Evolutionary conservation across 148 eudicot species (phyloP).

Genomic region (Fagopyrum homotropicum): DNA sequence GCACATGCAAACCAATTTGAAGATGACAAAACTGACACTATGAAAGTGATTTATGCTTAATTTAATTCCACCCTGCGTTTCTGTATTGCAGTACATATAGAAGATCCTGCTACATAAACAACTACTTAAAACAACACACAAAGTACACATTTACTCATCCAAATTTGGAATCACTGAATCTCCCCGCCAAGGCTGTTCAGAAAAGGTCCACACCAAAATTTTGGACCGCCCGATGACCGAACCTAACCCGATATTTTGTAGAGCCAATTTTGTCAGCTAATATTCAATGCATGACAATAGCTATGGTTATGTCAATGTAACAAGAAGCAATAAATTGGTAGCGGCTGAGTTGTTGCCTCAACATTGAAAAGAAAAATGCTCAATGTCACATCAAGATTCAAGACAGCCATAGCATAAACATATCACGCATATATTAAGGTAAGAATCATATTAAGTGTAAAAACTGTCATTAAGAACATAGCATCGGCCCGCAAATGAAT

Average conservation of each 20-base stretch:
- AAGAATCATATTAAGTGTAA: not conserved
- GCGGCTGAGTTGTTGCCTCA: not conserved
- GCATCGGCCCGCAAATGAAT: not conserved
- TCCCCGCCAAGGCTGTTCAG: no score
- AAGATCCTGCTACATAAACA: not conserved
- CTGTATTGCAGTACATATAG: not conserved
- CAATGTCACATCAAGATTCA: not conserved
- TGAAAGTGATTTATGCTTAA: slow-evolving; percentile 7
- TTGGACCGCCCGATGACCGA: no score
- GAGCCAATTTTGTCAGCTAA: no score
- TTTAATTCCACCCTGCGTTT: not conserved
- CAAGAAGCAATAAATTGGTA: no score
- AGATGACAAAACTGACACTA: slow-evolving; percentile 9
- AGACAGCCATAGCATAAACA: not conserved
- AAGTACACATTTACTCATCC: not conserved
- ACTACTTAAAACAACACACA: not conserved
- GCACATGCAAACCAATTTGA: slow-evolving; percentile 11
- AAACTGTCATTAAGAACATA: not conserved
- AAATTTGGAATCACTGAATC: not conserved
- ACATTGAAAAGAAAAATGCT: not conserved
- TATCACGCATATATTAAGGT: not conserved
- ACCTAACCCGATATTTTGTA: no score
- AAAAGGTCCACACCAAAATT: no score
- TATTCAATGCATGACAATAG: no score
- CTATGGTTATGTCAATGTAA: no score